Base-by-base conservation (phyloP, 257 asterid genomes). In the Gentiana macrophylla region DNA sequence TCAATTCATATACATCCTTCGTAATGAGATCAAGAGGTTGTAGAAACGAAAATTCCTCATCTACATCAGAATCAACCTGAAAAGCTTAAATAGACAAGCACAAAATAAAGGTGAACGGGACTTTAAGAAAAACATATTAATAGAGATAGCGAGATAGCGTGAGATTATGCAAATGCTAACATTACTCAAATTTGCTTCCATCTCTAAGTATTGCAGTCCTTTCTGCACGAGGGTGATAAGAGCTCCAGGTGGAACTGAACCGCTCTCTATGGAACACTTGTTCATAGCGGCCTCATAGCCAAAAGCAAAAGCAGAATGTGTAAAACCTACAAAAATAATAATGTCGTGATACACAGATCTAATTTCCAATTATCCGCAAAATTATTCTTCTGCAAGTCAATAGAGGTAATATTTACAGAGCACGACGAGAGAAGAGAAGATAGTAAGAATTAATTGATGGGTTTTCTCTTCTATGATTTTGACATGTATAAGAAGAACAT, bases 181-280 rank as follows among this genome's bases (percentile, higher is more conserved):
- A 63, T 66, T 60, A 66, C 57, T 63, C 67, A 66, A 9, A 57
- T 80, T 77, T 59, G 81, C 81, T 72, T 77, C 77, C 78, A 77
- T 62, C 63, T 72, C 81, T 48, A 67, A 10, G 62, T 54, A 72
- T 59, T 67, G 74, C 55, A 80, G 71, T 59, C 87, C 87, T 70
- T 59, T 69, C 65, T 67, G 81, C 45, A 72, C 72, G 60, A 69
- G 37, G 50, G 50, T 64, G 55, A 77, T 44, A 37, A 80, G 79
- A 53, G 77, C 48, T 64, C 65, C 74, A 45, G 67, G 77, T 53
- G 81, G 86, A 65, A 80, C 71, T 56, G 35, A 57, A 51, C 51
- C 62, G 51, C 65, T 68, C 51, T 72, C 77, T 49, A 74, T 37
- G 36, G 70, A 62, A 45, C 66, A 52, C 41, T 64, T 69, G 59